These are phyloP conservation scores for Phytophthora vignae DNA, from an alignment of 352 stramenopile species.

Conservation along the genomic window DNA sequence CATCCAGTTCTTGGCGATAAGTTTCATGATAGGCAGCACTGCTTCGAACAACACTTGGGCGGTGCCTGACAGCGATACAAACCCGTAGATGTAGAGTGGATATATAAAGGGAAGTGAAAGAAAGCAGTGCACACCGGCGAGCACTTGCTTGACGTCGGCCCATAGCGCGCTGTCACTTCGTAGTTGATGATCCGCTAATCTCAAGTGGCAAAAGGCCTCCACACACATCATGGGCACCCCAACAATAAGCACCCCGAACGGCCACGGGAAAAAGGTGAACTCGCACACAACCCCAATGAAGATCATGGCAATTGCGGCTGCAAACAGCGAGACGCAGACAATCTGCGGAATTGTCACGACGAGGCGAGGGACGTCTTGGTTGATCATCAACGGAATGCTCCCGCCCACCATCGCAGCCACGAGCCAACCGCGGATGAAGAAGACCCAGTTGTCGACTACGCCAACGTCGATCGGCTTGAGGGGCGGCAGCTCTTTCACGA, in stretches of 20 bases:
- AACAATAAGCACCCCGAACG: not conserved
- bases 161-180: not conserved
- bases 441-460: slow-evolving; percentile 1
- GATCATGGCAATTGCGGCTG: not conserved
- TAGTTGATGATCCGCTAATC: not conserved
- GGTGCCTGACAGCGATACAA: not conserved
- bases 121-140: not conserved
- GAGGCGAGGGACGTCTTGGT: not conserved
- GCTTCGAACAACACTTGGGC: not conserved
- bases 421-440: slow-evolving; percentile 1
- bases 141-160: not conserved
- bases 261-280: not conserved
- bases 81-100: not conserved
- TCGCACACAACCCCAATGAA: not conserved
- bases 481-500: no score
- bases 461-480: not conserved
- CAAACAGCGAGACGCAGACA: not conserved
- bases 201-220: not conserved
- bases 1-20: not conserved
- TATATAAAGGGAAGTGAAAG: not conserved
- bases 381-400: not conserved
- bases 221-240: not conserved
- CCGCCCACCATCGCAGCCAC: not conserved
- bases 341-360: not conserved
- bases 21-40: not conserved